Conservation (phyloP, 2,329 filamentous ascomycete species). For the Berkeleyomyces basicola region DNA sequence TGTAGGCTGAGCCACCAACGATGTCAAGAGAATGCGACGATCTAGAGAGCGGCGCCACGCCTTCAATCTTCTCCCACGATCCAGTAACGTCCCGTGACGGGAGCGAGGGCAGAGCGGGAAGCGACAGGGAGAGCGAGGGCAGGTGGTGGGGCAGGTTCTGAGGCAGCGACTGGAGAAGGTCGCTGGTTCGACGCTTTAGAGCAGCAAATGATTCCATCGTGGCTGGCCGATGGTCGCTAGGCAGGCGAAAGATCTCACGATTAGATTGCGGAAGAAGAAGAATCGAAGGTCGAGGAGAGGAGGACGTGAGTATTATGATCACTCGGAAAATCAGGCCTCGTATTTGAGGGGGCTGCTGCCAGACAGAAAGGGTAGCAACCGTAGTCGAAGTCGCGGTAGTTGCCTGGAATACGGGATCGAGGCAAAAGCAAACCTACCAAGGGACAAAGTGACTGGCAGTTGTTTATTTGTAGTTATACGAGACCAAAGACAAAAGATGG, state of each 20-base stretch:
- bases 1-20: conserved; percentile 36
- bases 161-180: conserved; percentile 34
- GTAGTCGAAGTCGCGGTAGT: background rate
- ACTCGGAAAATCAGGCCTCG: background rate
- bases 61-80: conserved; percentile 42
- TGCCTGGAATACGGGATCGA: background rate
- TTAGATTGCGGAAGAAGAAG: background rate
- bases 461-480: background rate
- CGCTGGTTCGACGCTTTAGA: conserved; percentile 38
- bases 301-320: background rate
- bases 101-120: conserved; percentile 14
- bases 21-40: conserved; percentile 60
- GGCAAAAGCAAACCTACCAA: background rate
- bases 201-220: conserved; percentile 36
- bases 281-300: background rate
- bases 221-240: background rate
- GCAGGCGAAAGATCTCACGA: background rate
- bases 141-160: conserved; percentile 29
- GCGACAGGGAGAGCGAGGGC: conserved; percentile 28
- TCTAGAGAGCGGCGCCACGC: conserved; percentile 40
- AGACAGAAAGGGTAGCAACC: background rate
- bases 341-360: background rate
- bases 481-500: background rate
- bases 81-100: conserved; percentile 29
- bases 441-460: background rate